A percentile compares a stretch with the other conserved stretches of the same genome.
Evolutionary conservation across 441 rosid genomes (phyloP).

Genomic region (Croton setiger): DNA sequence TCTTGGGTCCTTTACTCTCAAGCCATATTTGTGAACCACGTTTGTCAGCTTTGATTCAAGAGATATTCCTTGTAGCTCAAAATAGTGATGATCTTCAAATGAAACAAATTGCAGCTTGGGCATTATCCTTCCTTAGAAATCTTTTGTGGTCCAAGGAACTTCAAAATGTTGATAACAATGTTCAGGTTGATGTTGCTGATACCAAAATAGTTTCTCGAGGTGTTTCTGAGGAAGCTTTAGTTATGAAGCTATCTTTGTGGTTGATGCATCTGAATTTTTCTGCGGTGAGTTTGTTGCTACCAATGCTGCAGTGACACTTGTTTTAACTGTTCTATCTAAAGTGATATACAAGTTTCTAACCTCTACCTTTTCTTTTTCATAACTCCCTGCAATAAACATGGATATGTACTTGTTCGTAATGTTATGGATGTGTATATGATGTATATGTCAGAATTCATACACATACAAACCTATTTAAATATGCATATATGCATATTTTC

Average conservation of each 20-base stretch:
- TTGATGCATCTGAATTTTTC: slow-evolving; percentile 46
- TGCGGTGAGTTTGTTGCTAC: slow-evolving; percentile 36
- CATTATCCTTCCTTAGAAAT: slow-evolving; percentile 69
- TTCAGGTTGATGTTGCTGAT: slow-evolving; percentile 35
- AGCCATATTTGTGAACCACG: slow-evolving; percentile 49
- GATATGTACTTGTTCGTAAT: too few species aligned
- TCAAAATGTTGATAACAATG: slow-evolving; percentile 26
- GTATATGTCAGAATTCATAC: not conserved
- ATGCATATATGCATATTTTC: not conserved
- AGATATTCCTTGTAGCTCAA: slow-evolving; percentile 82
- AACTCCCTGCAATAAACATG: not conserved
- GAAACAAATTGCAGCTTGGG: slow-evolving; percentile 89
- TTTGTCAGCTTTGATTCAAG: slow-evolving; percentile 68
- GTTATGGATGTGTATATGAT: too few species aligned
- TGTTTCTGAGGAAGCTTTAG: slow-evolving; percentile 61
- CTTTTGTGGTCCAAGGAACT: slow-evolving; percentile 58
- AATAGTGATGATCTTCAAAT: slow-evolving; percentile 62
- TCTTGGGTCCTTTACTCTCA: slow-evolving; percentile 60
- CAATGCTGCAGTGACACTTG: not conserved
- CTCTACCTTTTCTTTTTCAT: not conserved
- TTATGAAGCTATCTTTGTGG: slow-evolving; percentile 68
- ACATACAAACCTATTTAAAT: not conserved
- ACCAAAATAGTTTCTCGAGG: slow-evolving; percentile 43
- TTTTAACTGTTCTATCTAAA: slow-evolving; percentile 7
- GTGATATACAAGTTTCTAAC: not conserved